Conservation (phyloP, 352 stramenopile genomes). For the Globisporangium yorkense region DNA sequence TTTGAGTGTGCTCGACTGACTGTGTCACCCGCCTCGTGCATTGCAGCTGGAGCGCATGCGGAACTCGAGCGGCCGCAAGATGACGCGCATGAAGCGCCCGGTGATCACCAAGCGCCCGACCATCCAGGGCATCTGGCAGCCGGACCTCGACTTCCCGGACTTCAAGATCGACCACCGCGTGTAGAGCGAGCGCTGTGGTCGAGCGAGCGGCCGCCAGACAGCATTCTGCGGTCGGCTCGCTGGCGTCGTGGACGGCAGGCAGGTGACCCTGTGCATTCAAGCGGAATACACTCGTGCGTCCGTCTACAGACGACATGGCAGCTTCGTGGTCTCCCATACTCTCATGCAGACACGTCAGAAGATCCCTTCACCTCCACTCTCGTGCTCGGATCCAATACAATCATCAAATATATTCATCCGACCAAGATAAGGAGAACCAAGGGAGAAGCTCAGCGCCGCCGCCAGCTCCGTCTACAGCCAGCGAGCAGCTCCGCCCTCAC, state of each 20-base stretch:
- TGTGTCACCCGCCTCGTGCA: background rate
- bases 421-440: constrained; percentile 3
- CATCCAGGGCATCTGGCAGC: constrained; percentile 86
- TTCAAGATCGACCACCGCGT: constrained; percentile 74
- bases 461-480: too few species aligned
- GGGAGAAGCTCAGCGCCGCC: background rate
- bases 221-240: background rate
- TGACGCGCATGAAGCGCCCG: constrained; percentile 82
- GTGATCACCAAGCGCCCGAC: constrained; percentile 77
- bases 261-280: too few species aligned
- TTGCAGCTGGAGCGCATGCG: constrained; percentile 72
- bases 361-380: background rate
- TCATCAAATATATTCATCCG: constrained; percentile 19
- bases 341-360: too few species aligned
- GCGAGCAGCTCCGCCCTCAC: too few species aligned
- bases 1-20: background rate
- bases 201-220: background rate
- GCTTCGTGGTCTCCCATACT: too few species aligned
- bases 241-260: background rate
- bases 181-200: constrained; percentile 15
- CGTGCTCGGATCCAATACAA: constrained; percentile 9
- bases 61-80: constrained; percentile 85
- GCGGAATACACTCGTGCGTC: too few species aligned
- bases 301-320: background rate
- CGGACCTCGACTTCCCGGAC: constrained; percentile 77